Base-by-base conservation (phyloP, 2,329 filamentous ascomycete genomes). In the Xylariaceae sp. region DNA sequence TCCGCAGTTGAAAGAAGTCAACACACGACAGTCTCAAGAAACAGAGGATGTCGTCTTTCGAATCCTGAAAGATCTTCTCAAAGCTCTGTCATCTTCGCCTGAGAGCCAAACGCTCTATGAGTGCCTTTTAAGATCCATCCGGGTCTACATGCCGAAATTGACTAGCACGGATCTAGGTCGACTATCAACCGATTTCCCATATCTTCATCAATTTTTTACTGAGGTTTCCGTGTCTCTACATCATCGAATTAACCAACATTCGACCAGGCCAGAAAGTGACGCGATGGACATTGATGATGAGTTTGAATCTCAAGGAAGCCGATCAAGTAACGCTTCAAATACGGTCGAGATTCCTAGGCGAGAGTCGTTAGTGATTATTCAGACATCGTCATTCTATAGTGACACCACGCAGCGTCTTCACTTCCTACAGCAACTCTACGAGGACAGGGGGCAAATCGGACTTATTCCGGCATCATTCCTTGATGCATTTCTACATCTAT, bases 291-390 rank as follows among this genome's bases (percentile, higher is more conserved):
- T 92, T 4, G 89, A 92, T 65, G 79, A 83, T 11, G 82, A 83
- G 2, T 86, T 88, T 52, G 82, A 85, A 36, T 86, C 85, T 0
- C 85, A 88, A 62, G 76, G 76, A 49, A 86, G 81, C 60, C 78
- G 78, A 21, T 74, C 70, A 23, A 78, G 76, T 45, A 69, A 72
- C 14, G 58, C 69, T 1, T 70, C 76, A 26, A 75, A 73, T 28
- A 56, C 62, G 1, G 65, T 73, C 17, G 68, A 80, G 14, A 68
- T 85, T 37, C 77, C 84, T 37, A 78, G 83, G 16, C 75, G 76
- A 17, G 78, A 78, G 39, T 68, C 73, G 6, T 70, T 78, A 11
- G 69, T 83, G 37, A 66, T 69, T 16, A 63, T 79, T 36, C 78
- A 79, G 26, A 60, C 73, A 0, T 69, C 73, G 24, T 75, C 81